These are phyloP conservation scores for Sicyos edulis DNA, from an alignment of 306 rosid genomes.

Conservation along the genomic window DNA sequence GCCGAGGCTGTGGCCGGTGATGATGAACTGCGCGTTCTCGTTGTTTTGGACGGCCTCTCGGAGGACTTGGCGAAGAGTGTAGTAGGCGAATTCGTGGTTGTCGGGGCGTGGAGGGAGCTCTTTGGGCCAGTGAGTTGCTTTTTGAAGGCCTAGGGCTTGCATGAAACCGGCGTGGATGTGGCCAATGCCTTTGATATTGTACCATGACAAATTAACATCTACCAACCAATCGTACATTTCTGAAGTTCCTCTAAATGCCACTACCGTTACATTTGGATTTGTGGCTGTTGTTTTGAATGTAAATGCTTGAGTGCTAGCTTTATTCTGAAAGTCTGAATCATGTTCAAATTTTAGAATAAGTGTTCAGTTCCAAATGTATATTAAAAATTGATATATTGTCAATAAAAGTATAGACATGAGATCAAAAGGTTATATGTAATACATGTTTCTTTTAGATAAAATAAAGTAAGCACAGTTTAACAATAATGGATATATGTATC, in stretches of 20 bases:
- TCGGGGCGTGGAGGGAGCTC: constrained; percentile 20
- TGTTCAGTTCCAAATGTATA: too few relatives aligned
- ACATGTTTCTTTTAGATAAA: too few relatives aligned
- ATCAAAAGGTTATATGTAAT: too few relatives aligned
- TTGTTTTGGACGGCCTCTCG: constrained; percentile 29
- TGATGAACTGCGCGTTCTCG: constrained; percentile 45
- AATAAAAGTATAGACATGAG: too few relatives aligned
- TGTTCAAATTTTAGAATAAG: too few relatives aligned
- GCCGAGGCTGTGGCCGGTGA: constrained; percentile 78
- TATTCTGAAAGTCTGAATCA: too few relatives aligned
- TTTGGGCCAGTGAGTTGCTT: constrained; percentile 47
- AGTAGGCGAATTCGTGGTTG: constrained; percentile 43
- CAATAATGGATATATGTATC: too few relatives aligned
- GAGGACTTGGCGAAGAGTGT: constrained; percentile 38
- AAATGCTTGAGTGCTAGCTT: too few relatives aligned
- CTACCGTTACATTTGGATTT: constrained; percentile 48
- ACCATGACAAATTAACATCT: constrained; percentile 66
- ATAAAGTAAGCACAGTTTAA: too few relatives aligned
- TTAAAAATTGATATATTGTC: too few relatives aligned
- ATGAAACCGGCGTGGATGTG: constrained; percentile 56
- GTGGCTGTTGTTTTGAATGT: too few relatives aligned
- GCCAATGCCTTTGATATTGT: constrained; percentile 43
- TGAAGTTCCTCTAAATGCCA: constrained; percentile 64
- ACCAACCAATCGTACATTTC: constrained; percentile 46
- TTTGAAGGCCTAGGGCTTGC: constrained; percentile 54